Evolutionary conservation across 1,284 basidiomycete species (phyloP), one percentile per base, ranked within the genome.

Genomic region (Microstroma glucosiphilum): DNA sequence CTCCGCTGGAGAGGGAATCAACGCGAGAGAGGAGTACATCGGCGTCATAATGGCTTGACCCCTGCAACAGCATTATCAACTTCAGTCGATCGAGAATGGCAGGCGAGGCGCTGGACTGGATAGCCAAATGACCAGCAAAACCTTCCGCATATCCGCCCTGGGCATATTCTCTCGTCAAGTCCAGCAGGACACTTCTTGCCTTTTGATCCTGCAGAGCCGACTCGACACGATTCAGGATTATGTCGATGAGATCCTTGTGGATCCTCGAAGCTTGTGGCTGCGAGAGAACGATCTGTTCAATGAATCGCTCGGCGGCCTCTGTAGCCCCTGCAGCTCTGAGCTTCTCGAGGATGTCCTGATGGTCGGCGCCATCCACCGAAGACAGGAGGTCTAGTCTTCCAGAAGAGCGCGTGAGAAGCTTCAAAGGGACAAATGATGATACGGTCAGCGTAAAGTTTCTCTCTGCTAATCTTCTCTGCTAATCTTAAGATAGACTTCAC

Each of bases 231-330:
- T 4, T 40, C 8, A 64, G 21, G 6, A 63, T 21, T 13, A 51
- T 7, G 17, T 62, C 53, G 55, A 59, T 49, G 13, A 76, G 66
- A 21, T 68, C 65, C 37, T 59, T 57, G 54, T 76, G 71, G 60
- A 71, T 61, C 30, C 67, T 63, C 51, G 67, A 60, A n/a, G 62
- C 61, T 13, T 66, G 67, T 37, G 70, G 70, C 0, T 58, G 64
- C 8, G 71, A 63, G 1, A 77, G 63, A 11, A 69, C 75, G 1
- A 72, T 62, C 7, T 67, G 66, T 68, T 77, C 75, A 6, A 76
- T 64, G n/a, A 74, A 75, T 40, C 53, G 62, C n/a, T 60, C 64
- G 3, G 71, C 73, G 1, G 72, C 71, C 15, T 65, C 51, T 19
- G 19, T 19, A 6, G 51, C 51, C 13, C 51, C 51, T 23, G 51